These are phyloP conservation scores for Megacollybia platyphylla DNA, from an alignment of 1,284 basidiomycete genomes.

Conservation along the genomic window DNA sequence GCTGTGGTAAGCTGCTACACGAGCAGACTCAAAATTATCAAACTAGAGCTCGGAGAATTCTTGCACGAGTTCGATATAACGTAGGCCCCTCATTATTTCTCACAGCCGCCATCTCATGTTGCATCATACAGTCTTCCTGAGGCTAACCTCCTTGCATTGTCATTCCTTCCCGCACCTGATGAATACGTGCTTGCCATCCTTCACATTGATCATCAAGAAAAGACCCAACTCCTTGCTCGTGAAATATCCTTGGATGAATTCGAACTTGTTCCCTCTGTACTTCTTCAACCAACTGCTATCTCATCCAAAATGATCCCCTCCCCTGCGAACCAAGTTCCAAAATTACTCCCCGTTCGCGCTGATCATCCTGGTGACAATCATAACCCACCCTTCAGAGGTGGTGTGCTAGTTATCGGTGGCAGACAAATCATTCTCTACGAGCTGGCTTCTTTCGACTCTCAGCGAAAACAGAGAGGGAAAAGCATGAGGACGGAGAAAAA, in stretches of 20 bases:
- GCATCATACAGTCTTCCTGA: conserved; percentile 50
- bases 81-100: conserved; percentile 27
- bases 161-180: conserved; percentile 45
- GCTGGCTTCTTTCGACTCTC: conserved; percentile 27
- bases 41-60: conserved; percentile 18
- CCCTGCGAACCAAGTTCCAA: conserved; percentile 25
- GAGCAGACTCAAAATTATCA: conserved; percentile 54
- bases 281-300: conserved; percentile 32
- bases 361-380: conserved; percentile 16
- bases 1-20: conserved; percentile 52
- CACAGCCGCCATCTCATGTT: conserved; percentile 1
- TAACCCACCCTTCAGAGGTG: conserved; percentile 32
- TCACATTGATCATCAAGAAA: conserved; percentile 50
- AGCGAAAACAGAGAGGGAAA: conserved; percentile 41
- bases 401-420: conserved; percentile 61
- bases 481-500: conserved; percentile 33
- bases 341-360: conserved; percentile 33
- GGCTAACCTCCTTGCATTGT: conserved; percentile 59
- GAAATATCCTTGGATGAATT: conserved; percentile 33
- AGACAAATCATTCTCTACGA: conserved; percentile 49
- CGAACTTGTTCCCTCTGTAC: conserved; percentile 42
- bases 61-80: conserved; percentile 45
- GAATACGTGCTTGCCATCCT: conserved; percentile 54
- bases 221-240: conserved; percentile 47
- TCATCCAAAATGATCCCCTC: conserved; percentile 22